Percentiles rank a stretch among this genome's conserved stretches.
Evolutionary conservation across 2,329 filamentous ascomycete genomes (phyloP).

Genomic region (Juglanconis sp.): DNA sequence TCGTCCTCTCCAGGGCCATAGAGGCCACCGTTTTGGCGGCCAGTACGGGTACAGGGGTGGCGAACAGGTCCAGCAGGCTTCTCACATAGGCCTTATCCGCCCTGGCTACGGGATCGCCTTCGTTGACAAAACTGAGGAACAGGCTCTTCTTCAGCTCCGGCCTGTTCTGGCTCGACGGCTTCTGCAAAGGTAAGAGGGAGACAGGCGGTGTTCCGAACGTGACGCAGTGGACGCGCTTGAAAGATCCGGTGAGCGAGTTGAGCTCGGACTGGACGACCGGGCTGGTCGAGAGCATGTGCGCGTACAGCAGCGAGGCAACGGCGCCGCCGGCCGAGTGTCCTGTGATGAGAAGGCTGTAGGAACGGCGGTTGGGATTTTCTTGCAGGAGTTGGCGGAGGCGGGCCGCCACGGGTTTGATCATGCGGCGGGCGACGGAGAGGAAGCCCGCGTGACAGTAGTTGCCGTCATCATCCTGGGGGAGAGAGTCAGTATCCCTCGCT

Average conservation of each 20-base stretch:
- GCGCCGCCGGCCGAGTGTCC: slow-evolving; percentile 86
- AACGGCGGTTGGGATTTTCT: slow-evolving; percentile 65
- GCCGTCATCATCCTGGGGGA: slow-evolving; percentile 59
- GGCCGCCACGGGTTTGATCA: slow-evolving; percentile 70
- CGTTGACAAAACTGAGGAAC: slow-evolving; percentile 79
- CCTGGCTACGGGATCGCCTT: slow-evolving; percentile 76
- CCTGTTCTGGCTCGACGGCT: slow-evolving; percentile 40
- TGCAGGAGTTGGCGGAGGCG: slow-evolving; percentile 67
- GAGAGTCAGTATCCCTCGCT: slow-evolving; percentile 4
- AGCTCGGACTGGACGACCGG: slow-evolving; percentile 62
- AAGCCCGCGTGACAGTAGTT: slow-evolving; percentile 83
- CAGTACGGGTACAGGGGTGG: slow-evolving; percentile 50
- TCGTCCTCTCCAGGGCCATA: slow-evolving; percentile 2
- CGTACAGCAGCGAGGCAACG: slow-evolving; percentile 74
- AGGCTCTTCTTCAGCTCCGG: slow-evolving; percentile 59
- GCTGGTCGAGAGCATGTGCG: slow-evolving; percentile 70
- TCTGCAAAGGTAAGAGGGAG: slow-evolving; percentile 65
- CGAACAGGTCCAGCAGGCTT: slow-evolving; percentile 69
- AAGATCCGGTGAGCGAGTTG: slow-evolving; percentile 63
- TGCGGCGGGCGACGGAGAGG: slow-evolving; percentile 69
- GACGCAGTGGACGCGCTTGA: slow-evolving; percentile 78
- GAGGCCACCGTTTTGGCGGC: background rate
- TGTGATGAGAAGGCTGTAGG: slow-evolving; percentile 74
- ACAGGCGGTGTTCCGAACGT: slow-evolving; percentile 83
- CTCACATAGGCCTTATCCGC: slow-evolving; percentile 75